Evolutionary conservation across 1,284 basidiomycete species (phyloP).

Genomic region (Tremellales sp.): DNA sequence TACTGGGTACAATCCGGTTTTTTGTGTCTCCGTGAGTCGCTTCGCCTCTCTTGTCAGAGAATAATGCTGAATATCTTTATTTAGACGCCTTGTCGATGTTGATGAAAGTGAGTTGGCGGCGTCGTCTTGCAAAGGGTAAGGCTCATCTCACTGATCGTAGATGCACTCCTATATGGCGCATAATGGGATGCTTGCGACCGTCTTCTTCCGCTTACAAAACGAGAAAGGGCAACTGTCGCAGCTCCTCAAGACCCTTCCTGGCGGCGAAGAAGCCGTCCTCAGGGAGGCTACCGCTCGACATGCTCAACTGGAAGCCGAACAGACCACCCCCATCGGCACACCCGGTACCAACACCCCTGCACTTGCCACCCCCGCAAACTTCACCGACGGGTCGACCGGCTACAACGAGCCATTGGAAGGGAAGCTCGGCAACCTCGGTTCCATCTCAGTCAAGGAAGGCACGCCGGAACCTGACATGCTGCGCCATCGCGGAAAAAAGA

Average conservation of each 20-base stretch:
- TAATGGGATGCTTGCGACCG: constrained; percentile 76
- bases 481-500: constrained; percentile 1
- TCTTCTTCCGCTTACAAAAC: constrained; percentile 41
- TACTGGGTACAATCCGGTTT: constrained; percentile 98
- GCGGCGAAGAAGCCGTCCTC: constrained; percentile 34
- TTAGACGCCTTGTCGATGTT: constrained; percentile 44
- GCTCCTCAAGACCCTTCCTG: constrained; percentile 33
- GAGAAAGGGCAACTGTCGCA: constrained; percentile 37
- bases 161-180: constrained; percentile 89
- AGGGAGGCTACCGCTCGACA: constrained; percentile 33
- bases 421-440: constrained; percentile 7
- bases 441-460: constrained; percentile 6
- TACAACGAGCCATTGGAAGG: constrained; percentile 10
- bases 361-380: constrained; percentile 50
- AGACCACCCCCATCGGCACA: constrained; percentile 30
- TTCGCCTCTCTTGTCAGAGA: not conserved
- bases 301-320: constrained; percentile 36
- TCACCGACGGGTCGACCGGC: constrained; percentile 1
- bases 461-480: constrained; percentile 7
- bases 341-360: constrained; percentile 48
- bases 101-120: constrained; percentile 41
- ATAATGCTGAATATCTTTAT: constrained; percentile 5
- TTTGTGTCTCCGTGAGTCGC: constrained; percentile 66
- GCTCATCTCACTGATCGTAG: constrained; percentile 15
- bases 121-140: not conserved